phyloP scores from a whole-genome alignment of 495 filamentous ascomycete species.

The Annulohypoxylon moriforme region DNA sequence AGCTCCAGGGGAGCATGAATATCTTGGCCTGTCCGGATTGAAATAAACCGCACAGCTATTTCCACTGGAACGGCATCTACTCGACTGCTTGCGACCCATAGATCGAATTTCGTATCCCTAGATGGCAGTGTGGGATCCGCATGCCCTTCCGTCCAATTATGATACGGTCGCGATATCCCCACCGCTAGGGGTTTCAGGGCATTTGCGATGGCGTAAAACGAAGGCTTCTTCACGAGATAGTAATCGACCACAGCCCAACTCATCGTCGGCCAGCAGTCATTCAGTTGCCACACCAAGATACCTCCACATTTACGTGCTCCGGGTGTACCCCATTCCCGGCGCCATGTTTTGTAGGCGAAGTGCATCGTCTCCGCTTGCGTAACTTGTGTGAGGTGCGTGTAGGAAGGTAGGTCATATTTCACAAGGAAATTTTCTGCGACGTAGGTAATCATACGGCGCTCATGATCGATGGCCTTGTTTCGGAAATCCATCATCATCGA shows the following conservation, averaged over 20 bases:
- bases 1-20: constrained; percentile 56
- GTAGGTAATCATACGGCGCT: constrained; percentile 79
- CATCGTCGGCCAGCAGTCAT: constrained; percentile 89
- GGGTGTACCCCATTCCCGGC: constrained; percentile 71
- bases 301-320: constrained; percentile 79
- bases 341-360: constrained; percentile 80
- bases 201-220: constrained; percentile 79
- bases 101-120: constrained; percentile 66
- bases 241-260: constrained; percentile 85
- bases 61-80: constrained; percentile 57
- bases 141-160: constrained; percentile 67
- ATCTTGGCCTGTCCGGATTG: constrained; percentile 71
- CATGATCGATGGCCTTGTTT: constrained; percentile 85
- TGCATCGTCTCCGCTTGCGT: constrained; percentile 83
- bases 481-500: constrained; percentile 83
- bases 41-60: constrained; percentile 71
- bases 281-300: constrained; percentile 91
- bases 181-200: constrained; percentile 74
- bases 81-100: constrained; percentile 76
- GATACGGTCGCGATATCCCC: constrained; percentile 72
- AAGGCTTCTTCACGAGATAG: constrained; percentile 77
- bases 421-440: constrained; percentile 76
- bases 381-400: constrained; percentile 81
- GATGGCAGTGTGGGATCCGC: constrained; percentile 60
- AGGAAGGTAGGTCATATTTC: constrained; percentile 62